Evolutionary conservation across 108 stramenopile genomes (phyloP).

Genomic region (Nannochloropsis granulata): DNA sequence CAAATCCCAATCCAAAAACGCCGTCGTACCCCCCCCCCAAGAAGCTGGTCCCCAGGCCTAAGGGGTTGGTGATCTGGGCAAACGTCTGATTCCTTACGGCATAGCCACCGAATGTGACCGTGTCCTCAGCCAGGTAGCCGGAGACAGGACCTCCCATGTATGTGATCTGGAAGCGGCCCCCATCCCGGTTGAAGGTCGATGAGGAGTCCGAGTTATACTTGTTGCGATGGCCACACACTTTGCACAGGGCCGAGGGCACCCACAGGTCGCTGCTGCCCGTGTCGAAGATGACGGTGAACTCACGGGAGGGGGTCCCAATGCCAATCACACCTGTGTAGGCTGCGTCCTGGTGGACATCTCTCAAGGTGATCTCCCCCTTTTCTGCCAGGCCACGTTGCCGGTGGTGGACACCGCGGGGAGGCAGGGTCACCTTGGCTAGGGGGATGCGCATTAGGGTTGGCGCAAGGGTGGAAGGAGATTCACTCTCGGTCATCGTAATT

Average conservation of each 20-base stretch:
- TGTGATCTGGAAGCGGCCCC: slow-evolving; percentile 66
- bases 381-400: neutral
- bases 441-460: neutral
- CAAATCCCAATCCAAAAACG: slow-evolving; percentile 91
- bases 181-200: slow-evolving; percentile 37
- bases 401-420: neutral
- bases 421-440: neutral
- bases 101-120: slow-evolving; percentile 38
- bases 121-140: slow-evolving; percentile 41
- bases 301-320: slow-evolving; percentile 19
- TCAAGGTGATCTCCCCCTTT: neutral
- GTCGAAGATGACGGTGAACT: slow-evolving; percentile 52
- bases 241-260: slow-evolving; percentile 76
- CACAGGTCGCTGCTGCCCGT: slow-evolving; percentile 92
- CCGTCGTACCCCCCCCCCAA: slow-evolving; percentile 87
- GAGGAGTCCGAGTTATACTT: slow-evolving; percentile 43
- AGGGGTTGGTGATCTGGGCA: slow-evolving; percentile 66
- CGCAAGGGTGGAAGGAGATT: no score
- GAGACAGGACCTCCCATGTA: slow-evolving; percentile 72
- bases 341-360: neutral
- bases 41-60: slow-evolving; percentile 88
- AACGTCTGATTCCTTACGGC: slow-evolving; percentile 36
- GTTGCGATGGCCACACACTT: slow-evolving; percentile 40
- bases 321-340: neutral
- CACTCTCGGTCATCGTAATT: no score